Conservation (phyloP, 768 basidiomycete genomes). For the Mycena leptocephala region DNA sequence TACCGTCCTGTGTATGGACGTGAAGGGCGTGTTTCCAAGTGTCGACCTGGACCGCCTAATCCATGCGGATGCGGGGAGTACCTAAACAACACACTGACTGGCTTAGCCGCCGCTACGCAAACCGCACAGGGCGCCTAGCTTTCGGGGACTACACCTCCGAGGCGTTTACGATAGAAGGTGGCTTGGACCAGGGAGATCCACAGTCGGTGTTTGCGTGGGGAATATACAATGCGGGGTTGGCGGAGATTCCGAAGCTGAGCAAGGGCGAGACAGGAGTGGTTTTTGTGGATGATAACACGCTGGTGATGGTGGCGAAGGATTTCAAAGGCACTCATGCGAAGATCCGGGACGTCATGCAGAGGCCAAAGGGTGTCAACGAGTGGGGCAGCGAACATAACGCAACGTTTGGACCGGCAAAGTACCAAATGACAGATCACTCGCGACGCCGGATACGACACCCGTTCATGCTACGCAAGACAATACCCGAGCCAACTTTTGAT, state of each 20-base stretch:
- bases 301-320: neutral
- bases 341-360: slow-evolving; percentile 35
- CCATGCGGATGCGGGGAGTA: slow-evolving; percentile 44
- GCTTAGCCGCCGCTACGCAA: slow-evolving; percentile 15
- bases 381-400: slow-evolving; percentile 49
- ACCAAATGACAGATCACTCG: slow-evolving; percentile 32
- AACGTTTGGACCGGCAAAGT: slow-evolving; percentile 39
- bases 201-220: slow-evolving; percentile 40
- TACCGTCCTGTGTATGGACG: slow-evolving; percentile 57
- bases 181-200: slow-evolving; percentile 44
- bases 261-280: neutral
- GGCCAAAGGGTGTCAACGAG: slow-evolving; percentile 38
- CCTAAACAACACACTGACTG: slow-evolving; percentile 42
- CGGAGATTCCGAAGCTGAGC: neutral
- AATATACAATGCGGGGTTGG: slow-evolving; percentile 41
- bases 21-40: slow-evolving; percentile 62
- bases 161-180: slow-evolving; percentile 18
- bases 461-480: neutral
- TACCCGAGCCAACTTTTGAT: too few species aligned
- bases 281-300: slow-evolving; percentile 41
- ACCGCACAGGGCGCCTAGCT: slow-evolving; percentile 5
- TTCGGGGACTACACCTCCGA: slow-evolving; percentile 42
- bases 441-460: neutral
- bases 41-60: slow-evolving; percentile 47
- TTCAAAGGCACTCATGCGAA: slow-evolving; percentile 33